Base-by-base conservation (phyloP, 371 early-diverging fungal species). In the Catenaria anguillulae region DNA sequence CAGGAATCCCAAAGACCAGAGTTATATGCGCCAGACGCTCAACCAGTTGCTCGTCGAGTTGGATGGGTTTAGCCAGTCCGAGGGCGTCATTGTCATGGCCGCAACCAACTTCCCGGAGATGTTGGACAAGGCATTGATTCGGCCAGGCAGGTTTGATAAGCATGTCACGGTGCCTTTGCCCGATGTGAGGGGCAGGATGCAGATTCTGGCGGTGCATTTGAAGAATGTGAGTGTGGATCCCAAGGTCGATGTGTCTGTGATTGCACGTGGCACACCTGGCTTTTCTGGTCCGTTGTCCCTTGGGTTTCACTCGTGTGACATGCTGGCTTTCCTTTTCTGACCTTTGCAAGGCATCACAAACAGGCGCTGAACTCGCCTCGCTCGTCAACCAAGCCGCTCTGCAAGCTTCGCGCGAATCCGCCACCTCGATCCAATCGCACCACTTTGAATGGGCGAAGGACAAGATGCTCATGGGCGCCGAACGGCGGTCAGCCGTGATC, bases 41-140 rank as follows among this genome's bases (percentile, higher is more conserved):
- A 97, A 97, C 71, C 97, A 97, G 71, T 69, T 97, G 48, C 74
- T 97, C 15, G 93, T 96, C 1, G 98, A 97, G 66, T 73, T 97
- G 63, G 98, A 98, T 70, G 40, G 43, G 35, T 58, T 58, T 17
- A 82, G 78, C 1, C 83, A 97, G 97, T 72, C 75, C 97, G 58
- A 80, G 10, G 87, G 93, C 67, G 98, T 99, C 19, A 97, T 99
- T 84, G 98, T 99, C 10, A 97, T 99, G 72, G 99, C 96, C 45
- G 99, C 99, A 0, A 99, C 99, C 17, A 99, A 99, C 72, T 78
- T 99, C 63, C 97, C 98, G 0, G 99, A 99, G 77, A 74, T 98
- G 52, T 73, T 99, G 15, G 99, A 99, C 66, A 89, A 93, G 15
- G 98, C 99, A 1, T 72, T 99, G 60, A 70, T 99, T 61, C 83